phyloP scores from a whole-genome alignment of 345 rosid genomes.

The Aethionema arabicum region DNA sequence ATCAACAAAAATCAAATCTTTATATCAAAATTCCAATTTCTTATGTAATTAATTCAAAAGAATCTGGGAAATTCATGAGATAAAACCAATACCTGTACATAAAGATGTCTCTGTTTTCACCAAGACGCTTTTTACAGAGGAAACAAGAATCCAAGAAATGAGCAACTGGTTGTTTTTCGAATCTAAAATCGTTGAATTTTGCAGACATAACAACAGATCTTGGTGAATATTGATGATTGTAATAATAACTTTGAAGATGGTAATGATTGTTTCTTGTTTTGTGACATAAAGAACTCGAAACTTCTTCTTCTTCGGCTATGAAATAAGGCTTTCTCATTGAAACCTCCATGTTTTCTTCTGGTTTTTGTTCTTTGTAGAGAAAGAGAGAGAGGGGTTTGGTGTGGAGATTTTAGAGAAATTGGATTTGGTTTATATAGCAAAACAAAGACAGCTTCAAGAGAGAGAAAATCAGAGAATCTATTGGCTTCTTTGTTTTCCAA shows the following conservation, averaged over 20 bases:
- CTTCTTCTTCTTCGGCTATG: conserved; percentile 38
- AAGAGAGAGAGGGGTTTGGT: conserved; percentile 29
- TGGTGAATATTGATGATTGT: conserved; percentile 34
- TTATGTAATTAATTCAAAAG: too few species aligned
- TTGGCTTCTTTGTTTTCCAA: conserved; percentile 37
- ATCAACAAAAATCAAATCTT: not conserved
- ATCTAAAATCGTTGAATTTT: conserved; percentile 57
- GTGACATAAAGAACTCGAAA: conserved; percentile 42
- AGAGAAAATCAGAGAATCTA: conserved; percentile 26
- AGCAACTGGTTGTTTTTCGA: conserved; percentile 46
- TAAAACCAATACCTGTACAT: conserved; percentile 83
- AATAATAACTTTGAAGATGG: conserved; percentile 30
- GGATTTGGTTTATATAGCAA: conserved; percentile 31
- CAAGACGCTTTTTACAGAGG: conserved; percentile 65
- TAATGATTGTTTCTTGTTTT: conserved; percentile 30
- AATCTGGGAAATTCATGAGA: not conserved
- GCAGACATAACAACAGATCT: conserved; percentile 36
- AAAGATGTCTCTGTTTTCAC: conserved; percentile 71
- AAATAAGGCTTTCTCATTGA: conserved; percentile 31
- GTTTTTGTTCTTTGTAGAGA: not conserved
- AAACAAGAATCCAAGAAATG: conserved; percentile 72
- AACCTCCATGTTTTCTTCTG: conserved; percentile 21
- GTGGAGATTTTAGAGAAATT: conserved; percentile 24
- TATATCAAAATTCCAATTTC: not conserved
- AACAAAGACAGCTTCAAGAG: conserved; percentile 25